A percentile compares a stretch with the other conserved stretches of the same genome.
phyloP scores from a whole-genome alignment of 805 yeast genomes.

The Debaryomyces castellii region DNA sequence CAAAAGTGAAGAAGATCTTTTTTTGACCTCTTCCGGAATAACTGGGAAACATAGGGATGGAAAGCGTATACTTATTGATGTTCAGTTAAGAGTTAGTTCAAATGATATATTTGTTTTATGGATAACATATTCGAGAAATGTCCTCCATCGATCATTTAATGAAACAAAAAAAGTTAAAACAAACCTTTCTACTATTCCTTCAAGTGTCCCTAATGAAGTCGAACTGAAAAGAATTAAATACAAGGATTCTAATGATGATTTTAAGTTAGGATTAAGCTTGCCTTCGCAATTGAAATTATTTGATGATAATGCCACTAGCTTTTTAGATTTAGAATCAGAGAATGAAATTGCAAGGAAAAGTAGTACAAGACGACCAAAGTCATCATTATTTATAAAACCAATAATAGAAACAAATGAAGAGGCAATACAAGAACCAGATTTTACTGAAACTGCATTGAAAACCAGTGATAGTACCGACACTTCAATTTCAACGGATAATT shows the following conservation, averaged over 20 bases:
- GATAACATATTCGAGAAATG: constrained; percentile 76
- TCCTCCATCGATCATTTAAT: constrained; percentile 14
- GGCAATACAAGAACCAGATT: not conserved
- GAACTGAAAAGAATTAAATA: constrained; percentile 6
- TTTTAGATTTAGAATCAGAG: constrained; percentile 27
- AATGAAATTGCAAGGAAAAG: constrained; percentile 31
- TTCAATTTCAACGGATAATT: constrained; percentile 1
- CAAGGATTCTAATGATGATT: constrained; percentile 3
- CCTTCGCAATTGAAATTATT: constrained; percentile 60
- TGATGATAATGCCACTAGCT: constrained; percentile 29
- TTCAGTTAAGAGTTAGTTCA: constrained; percentile 73
- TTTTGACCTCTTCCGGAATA: constrained; percentile 64
- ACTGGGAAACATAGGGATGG: constrained; percentile 74
- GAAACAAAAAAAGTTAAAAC: constrained; percentile 25
- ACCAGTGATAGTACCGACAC: not conserved
- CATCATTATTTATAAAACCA: not conserved
- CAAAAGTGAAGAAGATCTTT: constrained; percentile 41
- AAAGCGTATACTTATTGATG: constrained; percentile 60
- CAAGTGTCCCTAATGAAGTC: constrained; percentile 11
- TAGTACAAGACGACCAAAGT: constrained; percentile 32
- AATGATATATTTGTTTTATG: constrained; percentile 65
- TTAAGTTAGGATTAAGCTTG: constrained; percentile 18
- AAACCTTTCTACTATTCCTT: constrained; percentile 12
- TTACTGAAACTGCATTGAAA: not conserved
- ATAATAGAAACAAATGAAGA: constrained; percentile 17